phyloP scores from a whole-genome alignment of 768 basidiomycete species.

The Termitomyces bulborhizus region DNA sequence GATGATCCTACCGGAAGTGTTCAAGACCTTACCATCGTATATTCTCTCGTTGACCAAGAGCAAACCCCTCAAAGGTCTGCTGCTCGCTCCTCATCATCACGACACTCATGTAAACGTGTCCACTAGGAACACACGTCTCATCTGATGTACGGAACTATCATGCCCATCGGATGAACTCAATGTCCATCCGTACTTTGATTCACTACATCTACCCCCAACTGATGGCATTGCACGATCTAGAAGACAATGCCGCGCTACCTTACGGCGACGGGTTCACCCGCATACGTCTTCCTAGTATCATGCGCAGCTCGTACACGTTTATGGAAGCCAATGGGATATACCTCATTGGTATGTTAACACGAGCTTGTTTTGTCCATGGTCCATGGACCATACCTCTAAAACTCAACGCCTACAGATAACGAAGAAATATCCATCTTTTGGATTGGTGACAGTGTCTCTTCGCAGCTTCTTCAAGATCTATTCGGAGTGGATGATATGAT shows the following conservation, averaged over 20 bases:
- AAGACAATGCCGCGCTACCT: constrained; percentile 64
- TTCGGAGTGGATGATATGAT: constrained; percentile 80
- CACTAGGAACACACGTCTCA: constrained; percentile 73
- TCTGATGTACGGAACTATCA: constrained; percentile 92
- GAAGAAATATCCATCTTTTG: constrained; percentile 86
- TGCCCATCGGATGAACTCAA: constrained; percentile 67
- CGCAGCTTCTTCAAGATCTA: constrained; percentile 75
- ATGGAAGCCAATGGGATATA: constrained; percentile 95
- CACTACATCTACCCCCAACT: constrained; percentile 84
- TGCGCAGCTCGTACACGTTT: constrained; percentile 76
- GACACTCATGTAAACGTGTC: neutral
- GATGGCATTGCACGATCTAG: constrained; percentile 82
- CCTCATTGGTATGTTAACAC: constrained; percentile 61
- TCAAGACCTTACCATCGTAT: constrained; percentile 80
- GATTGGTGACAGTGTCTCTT: constrained; percentile 80
- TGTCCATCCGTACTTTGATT: constrained; percentile 64
- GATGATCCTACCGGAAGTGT: constrained; percentile 93
- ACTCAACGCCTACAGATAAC: constrained; percentile 53
- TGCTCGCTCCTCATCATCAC: neutral
- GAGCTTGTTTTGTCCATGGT: neutral
- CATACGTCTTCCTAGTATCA: constrained; percentile 64
- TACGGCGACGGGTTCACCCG: constrained; percentile 42
- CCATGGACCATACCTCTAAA: neutral
- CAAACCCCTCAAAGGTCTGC: constrained; percentile 86
- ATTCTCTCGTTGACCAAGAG: constrained; percentile 78